A percentile compares a stretch with the other conserved stretches of the same genome.
phyloP scores from a whole-genome alignment of 2,329 filamentous ascomycete genomes.

The Dryadomyces sulphureus region DNA sequence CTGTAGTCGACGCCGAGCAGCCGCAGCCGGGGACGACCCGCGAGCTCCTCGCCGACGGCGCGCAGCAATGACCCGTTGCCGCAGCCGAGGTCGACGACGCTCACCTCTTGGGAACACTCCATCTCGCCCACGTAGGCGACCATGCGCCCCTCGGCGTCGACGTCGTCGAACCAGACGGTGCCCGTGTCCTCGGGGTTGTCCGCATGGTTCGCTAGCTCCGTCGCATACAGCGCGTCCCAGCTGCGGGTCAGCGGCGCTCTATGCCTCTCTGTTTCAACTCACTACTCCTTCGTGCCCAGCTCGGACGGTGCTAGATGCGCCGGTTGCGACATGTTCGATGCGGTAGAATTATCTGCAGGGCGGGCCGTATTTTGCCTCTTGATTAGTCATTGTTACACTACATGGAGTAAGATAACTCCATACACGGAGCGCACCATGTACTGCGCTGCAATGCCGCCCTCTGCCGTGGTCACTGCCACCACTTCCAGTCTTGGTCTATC shows the following conservation, averaged over 20 bases:
- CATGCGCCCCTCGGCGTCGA: conserved; percentile 71
- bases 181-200: conserved; percentile 64
- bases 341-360: no score
- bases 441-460: no score
- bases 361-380: no score
- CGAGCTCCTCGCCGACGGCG: conserved; percentile 44
- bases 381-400: no score
- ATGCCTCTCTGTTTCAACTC: conserved; percentile 19
- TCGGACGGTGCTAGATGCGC: conserved; percentile 57
- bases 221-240: conserved; percentile 62
- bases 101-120: conserved; percentile 23
- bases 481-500: no score
- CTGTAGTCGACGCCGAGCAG: conserved; percentile 89
- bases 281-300: conserved; percentile 89
- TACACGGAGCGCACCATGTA: no score
- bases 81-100: conserved; percentile 76
- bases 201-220: conserved; percentile 56
- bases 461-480: no score
- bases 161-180: conserved; percentile 94
- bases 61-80: conserved; percentile 91
- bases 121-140: conserved; percentile 45
- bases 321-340: conserved; percentile 22
- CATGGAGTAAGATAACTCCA: no score
- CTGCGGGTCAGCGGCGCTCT: conserved; percentile 23
- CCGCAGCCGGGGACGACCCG: conserved; percentile 37